A percentile compares a stretch with the other conserved stretches of the same genome.
These are phyloP conservation scores for Scleroderma bovista DNA, from an alignment of 768 basidiomycete genomes.

Conservation along the genomic window DNA sequence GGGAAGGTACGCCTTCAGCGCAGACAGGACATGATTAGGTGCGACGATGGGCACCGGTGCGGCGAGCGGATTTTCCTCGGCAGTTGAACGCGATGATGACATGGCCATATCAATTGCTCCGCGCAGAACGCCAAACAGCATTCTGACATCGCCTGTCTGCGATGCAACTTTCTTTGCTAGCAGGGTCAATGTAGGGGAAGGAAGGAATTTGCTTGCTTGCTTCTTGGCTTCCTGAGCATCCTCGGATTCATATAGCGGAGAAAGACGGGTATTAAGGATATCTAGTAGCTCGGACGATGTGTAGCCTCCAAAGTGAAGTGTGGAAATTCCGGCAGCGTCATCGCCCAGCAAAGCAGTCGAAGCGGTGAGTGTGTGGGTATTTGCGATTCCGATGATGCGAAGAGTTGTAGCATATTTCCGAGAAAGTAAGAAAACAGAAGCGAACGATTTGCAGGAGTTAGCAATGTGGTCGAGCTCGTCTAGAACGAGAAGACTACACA, in stretches of 20 bases:
- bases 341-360: conserved; percentile 36
- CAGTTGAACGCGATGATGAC: conserved; percentile 16
- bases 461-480: conserved; percentile 86
- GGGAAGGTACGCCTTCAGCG: conserved; percentile 67
- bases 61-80: conserved; percentile 23
- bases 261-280: conserved; percentile 63
- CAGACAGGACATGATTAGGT: conserved; percentile 64
- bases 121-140: conserved; percentile 73
- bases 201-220: conserved; percentile 50
- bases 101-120: conserved; percentile 71
- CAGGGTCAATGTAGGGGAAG: conserved; percentile 56
- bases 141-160: conserved; percentile 78
- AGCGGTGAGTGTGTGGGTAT: conserved; percentile 78
- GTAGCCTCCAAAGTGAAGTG: conserved; percentile 80
- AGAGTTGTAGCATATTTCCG: conserved; percentile 45
- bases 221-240: conserved; percentile 10
- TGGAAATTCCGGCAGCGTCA: conserved; percentile 41
- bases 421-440: conserved; percentile 65
- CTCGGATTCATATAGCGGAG: conserved; percentile 39
- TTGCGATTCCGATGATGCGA: conserved; percentile 81
- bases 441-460: conserved; percentile 50
- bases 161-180: conserved; percentile 78
- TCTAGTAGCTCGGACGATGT: conserved; percentile 62
- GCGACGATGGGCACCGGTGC: conserved; percentile 43
- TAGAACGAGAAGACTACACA: conserved; percentile 62